Percentiles rank a stretch among this genome's conserved stretches.
These are phyloP conservation scores for Fagus sylvatica DNA, from an alignment of 306 rosid genomes.

Conservation along the genomic window DNA sequence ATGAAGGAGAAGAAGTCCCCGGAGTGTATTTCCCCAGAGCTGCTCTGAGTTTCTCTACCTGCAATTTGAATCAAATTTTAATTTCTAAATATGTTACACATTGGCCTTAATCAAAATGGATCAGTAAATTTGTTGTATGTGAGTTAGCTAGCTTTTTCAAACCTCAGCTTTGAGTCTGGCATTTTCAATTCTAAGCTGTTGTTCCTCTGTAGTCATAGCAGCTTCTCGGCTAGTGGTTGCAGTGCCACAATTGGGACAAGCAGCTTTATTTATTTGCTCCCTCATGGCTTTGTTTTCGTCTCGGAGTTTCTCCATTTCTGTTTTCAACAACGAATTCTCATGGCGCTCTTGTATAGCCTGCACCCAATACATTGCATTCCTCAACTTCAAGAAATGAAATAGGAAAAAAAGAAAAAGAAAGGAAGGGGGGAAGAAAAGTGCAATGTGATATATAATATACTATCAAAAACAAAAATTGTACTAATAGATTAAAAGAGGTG, in stretches of 20 bases:
- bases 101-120: background rate
- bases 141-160: background rate
- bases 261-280: conserved; percentile 65
- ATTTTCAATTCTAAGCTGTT: conserved; percentile 84
- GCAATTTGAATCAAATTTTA: background rate
- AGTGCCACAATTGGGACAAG: conserved; percentile 91
- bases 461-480: too few relatives aligned
- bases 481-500: too few relatives aligned
- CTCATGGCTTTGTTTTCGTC: conserved; percentile 77
- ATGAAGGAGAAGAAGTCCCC: conserved; percentile 66
- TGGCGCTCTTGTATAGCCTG: conserved; percentile 99
- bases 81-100: background rate
- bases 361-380: background rate
- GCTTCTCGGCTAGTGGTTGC: conserved; percentile 56
- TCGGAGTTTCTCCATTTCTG: conserved; percentile 81
- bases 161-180: conserved; percentile 97
- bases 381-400: background rate
- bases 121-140: background rate
- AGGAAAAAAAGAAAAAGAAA: background rate
- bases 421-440: background rate
- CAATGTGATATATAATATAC: background rate
- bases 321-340: conserved; percentile 78
- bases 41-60: conserved; percentile 79
- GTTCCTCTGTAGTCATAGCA: conserved; percentile 70
- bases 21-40: conserved; percentile 57